phyloP scores from a whole-genome alignment of 306 rosid species.

The Castanea mollissima region DNA sequence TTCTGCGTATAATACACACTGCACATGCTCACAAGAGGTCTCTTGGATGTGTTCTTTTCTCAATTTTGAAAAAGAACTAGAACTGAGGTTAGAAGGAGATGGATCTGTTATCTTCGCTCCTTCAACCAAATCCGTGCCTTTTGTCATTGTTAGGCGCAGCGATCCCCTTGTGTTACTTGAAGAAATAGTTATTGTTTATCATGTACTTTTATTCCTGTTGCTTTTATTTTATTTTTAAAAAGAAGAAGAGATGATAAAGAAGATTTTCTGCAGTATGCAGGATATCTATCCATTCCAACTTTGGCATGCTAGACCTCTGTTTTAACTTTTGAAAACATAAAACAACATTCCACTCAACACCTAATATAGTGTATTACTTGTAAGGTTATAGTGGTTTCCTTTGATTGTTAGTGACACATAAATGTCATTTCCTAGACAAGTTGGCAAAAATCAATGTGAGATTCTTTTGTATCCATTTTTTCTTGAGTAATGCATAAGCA shows the following conservation, averaged over 20 bases:
- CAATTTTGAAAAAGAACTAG: neutral
- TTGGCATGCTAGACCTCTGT: neutral
- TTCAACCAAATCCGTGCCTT: neutral
- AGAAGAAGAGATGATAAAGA: neutral
- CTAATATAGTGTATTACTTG: neutral
- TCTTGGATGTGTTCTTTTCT: constrained; percentile 3
- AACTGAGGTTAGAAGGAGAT: neutral
- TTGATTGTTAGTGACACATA: neutral
- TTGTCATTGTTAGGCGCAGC: neutral
- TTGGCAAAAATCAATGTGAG: neutral
- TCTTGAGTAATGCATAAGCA: neutral
- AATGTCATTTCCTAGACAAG: neutral
- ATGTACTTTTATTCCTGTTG: neutral
- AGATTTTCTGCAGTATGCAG: neutral
- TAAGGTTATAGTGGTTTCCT: neutral
- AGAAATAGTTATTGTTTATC: neutral
- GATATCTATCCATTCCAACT: neutral
- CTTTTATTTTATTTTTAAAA: neutral
- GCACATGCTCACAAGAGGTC: neutral
- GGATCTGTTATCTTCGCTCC: neutral
- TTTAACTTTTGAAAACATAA: neutral
- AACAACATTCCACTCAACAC: neutral
- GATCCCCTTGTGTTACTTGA: neutral
- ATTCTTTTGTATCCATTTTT: neutral
- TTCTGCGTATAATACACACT: neutral